phyloP scores from a whole-genome alignment of 192 early-diverging fungal genomes.

The Mortierella hygrophila region DNA sequence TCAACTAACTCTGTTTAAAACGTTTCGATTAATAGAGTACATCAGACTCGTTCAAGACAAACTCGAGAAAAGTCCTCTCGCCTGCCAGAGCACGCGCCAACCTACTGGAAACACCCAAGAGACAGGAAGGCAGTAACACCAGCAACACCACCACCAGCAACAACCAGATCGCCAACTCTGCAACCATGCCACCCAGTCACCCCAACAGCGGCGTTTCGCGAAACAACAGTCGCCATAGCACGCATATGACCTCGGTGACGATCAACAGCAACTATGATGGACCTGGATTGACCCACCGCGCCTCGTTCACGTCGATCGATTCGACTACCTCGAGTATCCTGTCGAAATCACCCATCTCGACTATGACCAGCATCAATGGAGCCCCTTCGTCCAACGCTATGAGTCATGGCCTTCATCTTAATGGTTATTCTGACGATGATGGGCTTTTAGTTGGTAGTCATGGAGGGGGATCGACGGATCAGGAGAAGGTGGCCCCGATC shows the following conservation, averaged over 20 bases:
- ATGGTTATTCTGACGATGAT: conserved; percentile 7
- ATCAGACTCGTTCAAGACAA: background rate
- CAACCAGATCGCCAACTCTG: conserved; percentile 4
- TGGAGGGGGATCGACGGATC: conserved; percentile 1
- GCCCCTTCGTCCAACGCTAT: conserved; percentile 5
- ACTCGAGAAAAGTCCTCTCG: conserved; percentile 22
- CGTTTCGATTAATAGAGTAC: background rate
- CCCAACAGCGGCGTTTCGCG: background rate
- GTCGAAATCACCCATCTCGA: conserved; percentile 29
- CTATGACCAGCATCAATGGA: conserved; percentile 51
- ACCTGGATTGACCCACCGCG: conserved; percentile 24
- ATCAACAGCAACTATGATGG: background rate
- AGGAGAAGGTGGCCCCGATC: background rate
- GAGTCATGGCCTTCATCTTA: background rate
- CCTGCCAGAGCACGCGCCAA: conserved; percentile 15
- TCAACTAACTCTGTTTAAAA: background rate
- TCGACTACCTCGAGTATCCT: conserved; percentile 35
- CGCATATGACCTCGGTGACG: background rate
- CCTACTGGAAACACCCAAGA: conserved; percentile 25
- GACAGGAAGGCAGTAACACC: conserved; percentile 13
- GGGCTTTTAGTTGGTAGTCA: conserved; percentile 6
- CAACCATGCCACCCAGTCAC: background rate
- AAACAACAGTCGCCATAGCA: conserved; percentile 12
- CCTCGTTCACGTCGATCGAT: conserved; percentile 37
- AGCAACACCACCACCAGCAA: conserved; percentile 8